phyloP scores from a whole-genome alignment of 257 asterid species.

The Fraxinus cuspidata region DNA sequence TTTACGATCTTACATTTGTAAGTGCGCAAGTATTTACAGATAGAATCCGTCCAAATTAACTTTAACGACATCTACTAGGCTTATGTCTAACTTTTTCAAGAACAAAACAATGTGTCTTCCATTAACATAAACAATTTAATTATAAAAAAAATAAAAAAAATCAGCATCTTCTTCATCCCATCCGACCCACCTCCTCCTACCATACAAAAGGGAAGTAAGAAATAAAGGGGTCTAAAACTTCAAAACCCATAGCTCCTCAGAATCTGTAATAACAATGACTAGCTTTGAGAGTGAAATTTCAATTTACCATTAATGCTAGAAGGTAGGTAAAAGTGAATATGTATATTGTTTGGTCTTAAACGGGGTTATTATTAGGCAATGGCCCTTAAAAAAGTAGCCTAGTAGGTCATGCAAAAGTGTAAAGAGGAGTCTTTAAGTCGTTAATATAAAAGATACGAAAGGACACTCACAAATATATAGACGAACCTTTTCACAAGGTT shows the following conservation, averaged over 20 bases:
- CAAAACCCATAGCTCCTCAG: background rate
- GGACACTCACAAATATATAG: background rate
- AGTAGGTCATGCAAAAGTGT: slow-evolving; percentile 1
- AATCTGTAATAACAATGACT: background rate
- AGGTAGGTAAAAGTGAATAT: background rate
- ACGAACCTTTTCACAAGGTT: background rate
- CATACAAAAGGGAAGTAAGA: background rate
- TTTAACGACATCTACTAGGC: background rate
- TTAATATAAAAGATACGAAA: background rate
- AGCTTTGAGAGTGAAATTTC: background rate
- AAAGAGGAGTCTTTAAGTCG: background rate
- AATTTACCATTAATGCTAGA: background rate
- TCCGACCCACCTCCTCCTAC: background rate
- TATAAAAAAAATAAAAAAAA: no score
- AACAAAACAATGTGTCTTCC: background rate
- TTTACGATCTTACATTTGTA: background rate
- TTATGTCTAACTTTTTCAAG: background rate
- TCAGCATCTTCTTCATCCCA: background rate
- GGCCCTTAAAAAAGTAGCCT: background rate
- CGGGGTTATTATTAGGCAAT: background rate
- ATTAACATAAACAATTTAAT: no score
- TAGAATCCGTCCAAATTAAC: no score
- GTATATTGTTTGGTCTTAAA: background rate
- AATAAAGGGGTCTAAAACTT: background rate
- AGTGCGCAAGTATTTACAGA: no score